Conservation (phyloP, 768 basidiomycete species). For the Inosperma sp. region DNA sequence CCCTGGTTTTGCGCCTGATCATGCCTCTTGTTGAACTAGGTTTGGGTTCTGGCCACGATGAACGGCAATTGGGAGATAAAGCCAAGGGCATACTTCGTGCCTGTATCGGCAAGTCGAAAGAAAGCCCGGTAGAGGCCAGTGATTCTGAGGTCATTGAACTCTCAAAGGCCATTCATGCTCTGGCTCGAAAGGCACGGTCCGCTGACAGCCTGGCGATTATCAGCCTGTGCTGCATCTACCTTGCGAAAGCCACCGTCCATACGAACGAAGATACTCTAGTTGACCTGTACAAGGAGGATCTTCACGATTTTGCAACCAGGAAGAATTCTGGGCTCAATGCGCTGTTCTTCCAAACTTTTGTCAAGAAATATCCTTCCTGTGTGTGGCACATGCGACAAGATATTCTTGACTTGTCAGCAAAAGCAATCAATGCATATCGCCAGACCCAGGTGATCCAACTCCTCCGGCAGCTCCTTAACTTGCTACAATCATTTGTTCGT, state of each 20-base stretch:
- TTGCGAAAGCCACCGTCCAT: constrained; percentile 48
- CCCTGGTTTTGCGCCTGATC: constrained; percentile 61
- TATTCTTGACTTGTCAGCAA: constrained; percentile 51
- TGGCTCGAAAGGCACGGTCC: constrained; percentile 63
- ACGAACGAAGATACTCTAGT: constrained; percentile 41
- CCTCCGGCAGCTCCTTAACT: constrained; percentile 57
- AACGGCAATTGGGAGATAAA: constrained; percentile 87
- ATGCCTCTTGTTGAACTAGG: constrained; percentile 75
- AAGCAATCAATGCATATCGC: constrained; percentile 73
- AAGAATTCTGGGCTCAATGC: constrained; percentile 75
- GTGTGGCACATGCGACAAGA: constrained; percentile 64
- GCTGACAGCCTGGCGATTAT: constrained; percentile 60
- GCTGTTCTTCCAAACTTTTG: constrained; percentile 74
- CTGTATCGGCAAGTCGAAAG: constrained; percentile 72
- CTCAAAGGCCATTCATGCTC: constrained; percentile 60
- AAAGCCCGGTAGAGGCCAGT: constrained; percentile 48
- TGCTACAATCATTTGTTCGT: constrained; percentile 44
- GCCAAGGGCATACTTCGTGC: constrained; percentile 72
- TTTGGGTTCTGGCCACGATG: constrained; percentile 61
- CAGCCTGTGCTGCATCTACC: constrained; percentile 65
- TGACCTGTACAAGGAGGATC: constrained; percentile 56
- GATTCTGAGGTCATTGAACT: constrained; percentile 41
- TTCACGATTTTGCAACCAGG: constrained; percentile 72
- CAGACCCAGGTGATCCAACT: constrained; percentile 71
- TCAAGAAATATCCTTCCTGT: constrained; percentile 55